Percentiles rank a stretch among this genome's conserved stretches.
Conservation (phyloP, 2,329 filamentous ascomycete genomes). For the Botrytis galanthina region DNA sequence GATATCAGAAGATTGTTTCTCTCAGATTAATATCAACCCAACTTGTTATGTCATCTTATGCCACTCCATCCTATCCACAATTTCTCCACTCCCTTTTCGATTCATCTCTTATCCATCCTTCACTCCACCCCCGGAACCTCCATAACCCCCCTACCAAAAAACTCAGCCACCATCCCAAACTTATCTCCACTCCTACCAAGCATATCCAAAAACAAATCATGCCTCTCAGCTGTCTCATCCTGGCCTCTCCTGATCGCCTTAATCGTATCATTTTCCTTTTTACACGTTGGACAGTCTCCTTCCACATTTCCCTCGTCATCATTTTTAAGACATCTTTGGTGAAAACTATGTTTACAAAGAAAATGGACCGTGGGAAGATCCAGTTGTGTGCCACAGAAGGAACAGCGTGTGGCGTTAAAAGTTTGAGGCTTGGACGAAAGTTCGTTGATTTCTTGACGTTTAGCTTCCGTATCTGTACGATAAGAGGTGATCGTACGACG, state of each 20-base stretch:
- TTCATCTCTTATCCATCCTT: background rate
- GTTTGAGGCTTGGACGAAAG: conserved; percentile 77
- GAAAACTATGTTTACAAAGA: conserved; percentile 94
- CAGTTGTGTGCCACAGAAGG: conserved; percentile 68
- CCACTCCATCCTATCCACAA: background rate
- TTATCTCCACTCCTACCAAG: conserved; percentile 74
- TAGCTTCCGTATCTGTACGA: conserved; percentile 75
- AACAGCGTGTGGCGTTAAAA: conserved; percentile 87
- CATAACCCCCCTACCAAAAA: conserved; percentile 95
- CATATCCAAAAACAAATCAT: conserved; percentile 85
- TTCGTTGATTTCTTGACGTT: conserved; percentile 74
- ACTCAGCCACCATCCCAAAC: conserved; percentile 89
- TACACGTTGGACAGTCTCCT: conserved; percentile 83
- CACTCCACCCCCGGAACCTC: conserved; percentile 40
- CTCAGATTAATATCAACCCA: conserved; percentile 6
- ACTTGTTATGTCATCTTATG: background rate
- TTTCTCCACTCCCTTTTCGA: background rate
- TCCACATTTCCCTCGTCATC: conserved; percentile 53
- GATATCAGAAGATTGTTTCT: background rate
- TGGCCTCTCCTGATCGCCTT: conserved; percentile 83
- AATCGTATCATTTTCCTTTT: conserved; percentile 80
- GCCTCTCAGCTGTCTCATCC: conserved; percentile 78
- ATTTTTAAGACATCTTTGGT: conserved; percentile 72
- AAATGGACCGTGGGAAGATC: conserved; percentile 94
- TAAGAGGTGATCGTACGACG: conserved; percentile 79